Percentiles rank a stretch among this genome's conserved stretches.
phyloP scores from a whole-genome alignment of 495 filamentous ascomycete genomes.

The Penicillium manginii region DNA sequence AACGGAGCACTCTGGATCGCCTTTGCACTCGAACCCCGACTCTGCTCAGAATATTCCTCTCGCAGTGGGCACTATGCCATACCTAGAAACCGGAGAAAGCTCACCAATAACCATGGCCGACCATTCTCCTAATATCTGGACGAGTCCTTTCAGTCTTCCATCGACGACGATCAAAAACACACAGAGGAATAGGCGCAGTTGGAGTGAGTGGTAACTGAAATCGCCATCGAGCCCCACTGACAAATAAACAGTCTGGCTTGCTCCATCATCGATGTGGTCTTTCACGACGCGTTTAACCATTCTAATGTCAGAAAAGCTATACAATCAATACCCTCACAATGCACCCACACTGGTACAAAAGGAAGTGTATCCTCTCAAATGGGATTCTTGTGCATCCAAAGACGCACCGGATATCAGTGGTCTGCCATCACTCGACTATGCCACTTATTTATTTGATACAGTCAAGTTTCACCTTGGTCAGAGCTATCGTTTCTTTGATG shows the following conservation, averaged over 20 bases:
- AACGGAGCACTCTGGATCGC: too few relatives aligned
- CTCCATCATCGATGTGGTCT: slow-evolving; percentile 36
- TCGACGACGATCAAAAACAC: slow-evolving; percentile 23
- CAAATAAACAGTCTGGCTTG: slow-evolving; percentile 32
- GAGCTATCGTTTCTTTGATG: neutral
- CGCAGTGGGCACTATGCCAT: neutral
- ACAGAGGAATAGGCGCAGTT: slow-evolving; percentile 23
- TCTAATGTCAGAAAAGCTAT: slow-evolving; percentile 34
- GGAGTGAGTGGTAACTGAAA: slow-evolving; percentile 26
- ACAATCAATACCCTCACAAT: slow-evolving; percentile 12
- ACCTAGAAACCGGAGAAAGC: neutral
- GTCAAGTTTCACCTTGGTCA: slow-evolving; percentile 1
- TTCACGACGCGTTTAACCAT: slow-evolving; percentile 32
- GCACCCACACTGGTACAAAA: slow-evolving; percentile 26
- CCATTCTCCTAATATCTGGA: slow-evolving; percentile 22
- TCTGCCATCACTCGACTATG: neutral
- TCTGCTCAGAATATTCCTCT: too few relatives aligned
- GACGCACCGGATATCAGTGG: slow-evolving; percentile 27
- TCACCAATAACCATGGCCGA: slow-evolving; percentile 1
- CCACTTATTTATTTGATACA: neutral
- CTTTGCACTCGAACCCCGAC: too few relatives aligned
- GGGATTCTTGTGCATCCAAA: slow-evolving; percentile 20
- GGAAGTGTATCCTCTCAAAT: slow-evolving; percentile 38
- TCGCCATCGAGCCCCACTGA: neutral
- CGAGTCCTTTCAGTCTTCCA: slow-evolving; percentile 26